phyloP scores from a whole-genome alignment of 192 early-diverging fungal species.

The Coemansia erecta region DNA sequence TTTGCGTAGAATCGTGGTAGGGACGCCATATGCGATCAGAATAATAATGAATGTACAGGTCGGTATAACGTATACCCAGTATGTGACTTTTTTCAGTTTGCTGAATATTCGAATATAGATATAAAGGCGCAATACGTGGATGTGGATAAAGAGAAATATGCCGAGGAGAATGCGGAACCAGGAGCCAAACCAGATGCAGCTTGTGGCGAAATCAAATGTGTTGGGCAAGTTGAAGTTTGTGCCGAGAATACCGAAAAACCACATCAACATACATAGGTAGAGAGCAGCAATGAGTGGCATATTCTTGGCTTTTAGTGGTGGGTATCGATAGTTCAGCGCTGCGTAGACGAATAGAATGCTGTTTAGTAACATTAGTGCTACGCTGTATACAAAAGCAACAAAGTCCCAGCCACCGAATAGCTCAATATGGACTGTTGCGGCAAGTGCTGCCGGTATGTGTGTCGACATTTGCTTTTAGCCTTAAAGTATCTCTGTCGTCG shows the following conservation, averaged over 20 bases:
- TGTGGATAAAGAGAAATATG: slow-evolving; percentile 26
- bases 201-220: slow-evolving; percentile 6
- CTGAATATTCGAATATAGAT: slow-evolving; percentile 42
- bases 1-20: slow-evolving; percentile 19
- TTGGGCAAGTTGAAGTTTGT: slow-evolving; percentile 31
- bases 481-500: too few species aligned
- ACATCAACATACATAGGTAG: slow-evolving; percentile 33
- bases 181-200: slow-evolving; percentile 29
- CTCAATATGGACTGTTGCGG: neutral
- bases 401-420: slow-evolving; percentile 9
- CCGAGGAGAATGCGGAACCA: slow-evolving; percentile 42
- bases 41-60: slow-evolving; percentile 3
- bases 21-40: slow-evolving; percentile 18
- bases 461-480: too few species aligned
- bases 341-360: slow-evolving; percentile 29
- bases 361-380: slow-evolving; percentile 28
- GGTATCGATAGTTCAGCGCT: slow-evolving; percentile 20
- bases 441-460: neutral
- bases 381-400: slow-evolving; percentile 16
- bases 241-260: slow-evolving; percentile 38
- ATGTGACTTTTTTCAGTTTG: slow-evolving; percentile 10
- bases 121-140: slow-evolving; percentile 37
- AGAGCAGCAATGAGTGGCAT: slow-evolving; percentile 27
- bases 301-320: slow-evolving; percentile 43
- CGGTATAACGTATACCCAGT: slow-evolving; percentile 6